These are phyloP conservation scores for Podila clonocystis DNA, from an alignment of 192 early-diverging fungal species.

Conservation along the genomic window DNA sequence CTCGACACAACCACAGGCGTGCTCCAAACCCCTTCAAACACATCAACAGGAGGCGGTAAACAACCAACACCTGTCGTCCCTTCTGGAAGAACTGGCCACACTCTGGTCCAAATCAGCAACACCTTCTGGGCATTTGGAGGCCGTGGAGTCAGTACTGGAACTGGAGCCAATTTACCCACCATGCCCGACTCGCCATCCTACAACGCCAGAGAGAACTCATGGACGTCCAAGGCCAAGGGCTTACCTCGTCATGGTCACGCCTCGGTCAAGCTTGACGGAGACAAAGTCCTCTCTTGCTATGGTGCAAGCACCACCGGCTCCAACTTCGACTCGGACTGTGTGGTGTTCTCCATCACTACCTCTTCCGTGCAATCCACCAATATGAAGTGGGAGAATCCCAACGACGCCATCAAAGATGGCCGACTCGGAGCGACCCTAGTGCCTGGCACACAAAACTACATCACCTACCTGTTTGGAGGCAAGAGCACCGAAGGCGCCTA, in stretches of 20 bases:
- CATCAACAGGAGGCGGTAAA: not conserved
- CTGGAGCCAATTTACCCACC: not conserved
- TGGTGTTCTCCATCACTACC: conserved; percentile 20
- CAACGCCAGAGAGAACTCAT: not conserved
- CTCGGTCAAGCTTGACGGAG: conserved; percentile 10
- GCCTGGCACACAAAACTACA: not conserved
- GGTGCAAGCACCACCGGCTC: not conserved
- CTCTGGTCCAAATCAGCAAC: conserved; percentile 20
- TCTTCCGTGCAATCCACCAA: not conserved
- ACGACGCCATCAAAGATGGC: conserved; percentile 4
- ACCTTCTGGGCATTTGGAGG: conserved; percentile 32
- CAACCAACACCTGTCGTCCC: not conserved
- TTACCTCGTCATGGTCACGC: conserved; percentile 24
- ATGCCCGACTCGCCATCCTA: conserved; percentile 17
- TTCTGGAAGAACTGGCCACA: conserved; percentile 6
- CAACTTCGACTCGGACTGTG: conserved; percentile 15
- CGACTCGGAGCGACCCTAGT: conserved; percentile 16
- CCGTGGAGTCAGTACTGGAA: not conserved
- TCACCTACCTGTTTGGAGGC: conserved; percentile 42
- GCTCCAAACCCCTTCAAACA: not conserved
- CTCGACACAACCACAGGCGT: conserved; percentile 7
- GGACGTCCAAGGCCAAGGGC: conserved; percentile 16
- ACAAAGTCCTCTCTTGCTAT: conserved; percentile 26
- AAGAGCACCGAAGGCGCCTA: not conserved
- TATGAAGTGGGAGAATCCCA: conserved; percentile 4